phyloP scores from a whole-genome alignment of 164 flowering plant genomes.

The Stephania yunnanensis region DNA sequence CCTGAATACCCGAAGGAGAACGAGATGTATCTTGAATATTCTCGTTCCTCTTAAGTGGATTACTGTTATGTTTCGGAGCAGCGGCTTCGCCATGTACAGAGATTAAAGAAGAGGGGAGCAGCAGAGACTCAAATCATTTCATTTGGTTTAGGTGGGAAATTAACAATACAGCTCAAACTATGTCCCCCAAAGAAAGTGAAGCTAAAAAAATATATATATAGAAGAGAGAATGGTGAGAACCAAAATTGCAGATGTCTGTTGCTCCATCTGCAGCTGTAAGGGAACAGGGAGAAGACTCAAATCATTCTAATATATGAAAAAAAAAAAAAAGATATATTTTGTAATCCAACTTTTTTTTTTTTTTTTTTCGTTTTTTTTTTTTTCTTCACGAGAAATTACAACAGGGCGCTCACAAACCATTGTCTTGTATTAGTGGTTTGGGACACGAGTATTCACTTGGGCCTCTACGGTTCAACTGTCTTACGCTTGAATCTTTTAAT shows the following conservation, averaged over 20 bases:
- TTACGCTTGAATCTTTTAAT: too few species aligned
- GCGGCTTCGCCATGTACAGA: background rate
- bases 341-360: background rate
- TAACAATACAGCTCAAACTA: background rate
- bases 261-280: slow-evolving; percentile 3
- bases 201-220: background rate
- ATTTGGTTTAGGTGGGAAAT: background rate
- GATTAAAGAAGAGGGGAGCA: background rate
- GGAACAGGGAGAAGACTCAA: background rate
- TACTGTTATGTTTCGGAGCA: background rate
- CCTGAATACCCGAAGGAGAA: background rate
- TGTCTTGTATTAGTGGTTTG: too few species aligned
- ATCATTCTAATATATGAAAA: background rate
- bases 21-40: background rate
- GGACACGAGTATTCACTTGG: too few species aligned
- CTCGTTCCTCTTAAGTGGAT: background rate
- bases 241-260: background rate
- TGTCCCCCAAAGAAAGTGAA: background rate
- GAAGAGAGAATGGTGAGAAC: background rate
- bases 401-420: too few species aligned
- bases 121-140: background rate
- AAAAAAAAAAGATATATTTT: background rate
- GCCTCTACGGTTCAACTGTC: too few species aligned
- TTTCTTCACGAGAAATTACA: too few species aligned
- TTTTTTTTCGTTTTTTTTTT: too few species aligned